These are phyloP conservation scores for Antarctomyces pellizariae DNA, from an alignment of 495 filamentous ascomycete species.

Conservation along the genomic window DNA sequence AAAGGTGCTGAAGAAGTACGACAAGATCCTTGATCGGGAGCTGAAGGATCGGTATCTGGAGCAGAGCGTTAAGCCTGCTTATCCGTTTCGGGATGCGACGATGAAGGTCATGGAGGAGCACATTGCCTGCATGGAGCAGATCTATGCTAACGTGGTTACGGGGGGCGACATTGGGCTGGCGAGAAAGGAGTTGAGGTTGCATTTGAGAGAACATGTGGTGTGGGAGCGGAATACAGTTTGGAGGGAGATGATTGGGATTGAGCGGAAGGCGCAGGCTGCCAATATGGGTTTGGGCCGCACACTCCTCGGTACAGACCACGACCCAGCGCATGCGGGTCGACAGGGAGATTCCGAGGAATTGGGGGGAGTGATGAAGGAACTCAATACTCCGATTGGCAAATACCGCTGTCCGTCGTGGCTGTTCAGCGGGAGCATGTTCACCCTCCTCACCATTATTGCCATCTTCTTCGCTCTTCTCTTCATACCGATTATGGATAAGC, in stretches of 20 bases:
- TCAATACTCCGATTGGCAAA: slow-evolving; percentile 61
- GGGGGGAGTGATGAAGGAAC: slow-evolving; percentile 31
- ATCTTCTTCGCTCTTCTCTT: slow-evolving; percentile 51
- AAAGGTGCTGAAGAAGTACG: slow-evolving; percentile 95
- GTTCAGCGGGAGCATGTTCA: slow-evolving; percentile 56
- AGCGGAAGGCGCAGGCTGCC: slow-evolving; percentile 85
- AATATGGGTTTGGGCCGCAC: slow-evolving; percentile 64
- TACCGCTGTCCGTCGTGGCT: slow-evolving; percentile 61
- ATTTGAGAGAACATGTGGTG: slow-evolving; percentile 89
- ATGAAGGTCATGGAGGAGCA: slow-evolving; percentile 43
- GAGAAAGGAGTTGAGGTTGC: slow-evolving; percentile 64
- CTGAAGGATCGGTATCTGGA: slow-evolving; percentile 55
- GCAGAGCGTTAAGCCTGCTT: slow-evolving; percentile 41
- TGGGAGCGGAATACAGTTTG: slow-evolving; percentile 99
- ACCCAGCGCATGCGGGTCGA: slow-evolving; percentile 41
- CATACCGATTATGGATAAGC: slow-evolving; percentile 53
- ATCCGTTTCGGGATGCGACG: slow-evolving; percentile 52
- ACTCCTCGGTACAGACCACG: slow-evolving; percentile 50
- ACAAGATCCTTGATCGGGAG: slow-evolving; percentile 75
- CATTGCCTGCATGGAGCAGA: slow-evolving; percentile 46
- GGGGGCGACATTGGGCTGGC: slow-evolving; percentile 52
- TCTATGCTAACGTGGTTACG: slow-evolving; percentile 63
- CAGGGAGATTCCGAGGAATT: slow-evolving; percentile 61
- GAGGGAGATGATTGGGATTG: slow-evolving; percentile 96
- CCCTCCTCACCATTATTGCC: slow-evolving; percentile 41